Evolutionary conservation across 139 green algal genomes (phyloP), one percentile per base, ranked within the genome.

Genomic region (Chlorella sp.): DNA sequence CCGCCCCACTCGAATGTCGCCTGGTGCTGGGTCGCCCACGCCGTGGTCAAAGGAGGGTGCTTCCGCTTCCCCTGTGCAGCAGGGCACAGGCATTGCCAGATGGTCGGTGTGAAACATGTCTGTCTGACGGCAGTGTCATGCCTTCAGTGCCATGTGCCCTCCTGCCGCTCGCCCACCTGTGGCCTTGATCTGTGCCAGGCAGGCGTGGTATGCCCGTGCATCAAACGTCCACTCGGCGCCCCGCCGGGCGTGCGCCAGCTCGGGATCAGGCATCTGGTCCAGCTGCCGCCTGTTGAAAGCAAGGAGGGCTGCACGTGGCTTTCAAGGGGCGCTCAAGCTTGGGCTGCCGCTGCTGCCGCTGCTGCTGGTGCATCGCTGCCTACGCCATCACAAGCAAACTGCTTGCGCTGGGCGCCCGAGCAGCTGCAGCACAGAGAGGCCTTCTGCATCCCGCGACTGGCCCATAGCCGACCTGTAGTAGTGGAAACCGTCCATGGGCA

Each of bases 211-310:
- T 0, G 87, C 86, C 3, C 44, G 56, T 2, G 90, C 93, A 80
- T 98, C 89, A 84, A 98, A 98, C 0, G 95, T 98, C 93, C 94
- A 98, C 62, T 90, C 92, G 0, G 95, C 94, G 0, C 94, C 95
- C 0, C 95, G 82, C 9, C 64, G 40, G 64, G 92, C 89, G 68
- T 93, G 88, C 11, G 92, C 93, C 69, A 90, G 88, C 76, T 85
- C 40, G 11, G 95, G 93, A 80, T 98, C 90, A 1, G 89, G 87
- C 84, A 98, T 93, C 1, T 76, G 51, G 82, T 98, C 92, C 41
- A 99, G 89, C 89, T 98, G 88, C 24, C n/a, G 26, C 34, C 87
- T 60, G 51, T 60, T 82, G 75, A 93, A 96, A 34, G 90, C 92
- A 82, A 99, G 96, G 74, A 97, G 98, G 34, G 95, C 89, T 84